Evolutionary conservation across 306 rosid genomes (phyloP).

Genomic region (Sophora flavescens): DNA sequence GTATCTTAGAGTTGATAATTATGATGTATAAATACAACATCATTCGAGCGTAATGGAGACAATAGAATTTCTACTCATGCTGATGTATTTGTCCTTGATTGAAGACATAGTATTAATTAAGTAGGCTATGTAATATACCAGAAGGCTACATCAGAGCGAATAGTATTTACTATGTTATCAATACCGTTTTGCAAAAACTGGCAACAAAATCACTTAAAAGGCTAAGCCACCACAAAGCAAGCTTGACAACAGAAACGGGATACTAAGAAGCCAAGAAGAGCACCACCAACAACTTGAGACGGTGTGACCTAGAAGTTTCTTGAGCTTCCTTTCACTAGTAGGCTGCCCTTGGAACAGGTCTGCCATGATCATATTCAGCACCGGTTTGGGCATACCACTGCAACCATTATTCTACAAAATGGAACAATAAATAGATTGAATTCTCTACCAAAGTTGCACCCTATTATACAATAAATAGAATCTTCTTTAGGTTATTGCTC

Average conservation of each 20-base stretch:
- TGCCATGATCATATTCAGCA: slow-evolving; percentile 83
- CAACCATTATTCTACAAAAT: too few species aligned
- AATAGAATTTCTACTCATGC: too few species aligned
- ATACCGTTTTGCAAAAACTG: slow-evolving; percentile 39
- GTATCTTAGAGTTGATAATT: too few species aligned
- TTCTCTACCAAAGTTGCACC: too few species aligned
- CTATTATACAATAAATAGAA: too few species aligned
- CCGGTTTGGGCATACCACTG: slow-evolving; percentile 38
- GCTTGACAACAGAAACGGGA: slow-evolving; percentile 79
- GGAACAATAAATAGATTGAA: too few species aligned
- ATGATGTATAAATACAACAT: too few species aligned
- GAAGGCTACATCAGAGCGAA: slow-evolving; percentile 29
- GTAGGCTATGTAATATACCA: neutral
- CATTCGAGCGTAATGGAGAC: too few species aligned
- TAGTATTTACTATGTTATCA: slow-evolving; percentile 16
- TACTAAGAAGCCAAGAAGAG: slow-evolving; percentile 74
- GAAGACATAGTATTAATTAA: slow-evolving; percentile 12
- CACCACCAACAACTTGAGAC: slow-evolving; percentile 89
- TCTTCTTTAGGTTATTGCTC: too few species aligned
- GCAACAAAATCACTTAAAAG: slow-evolving; percentile 27
- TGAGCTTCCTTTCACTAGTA: slow-evolving; percentile 84
- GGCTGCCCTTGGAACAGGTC: slow-evolving; percentile 93
- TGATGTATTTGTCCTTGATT: neutral
- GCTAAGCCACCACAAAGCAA: slow-evolving; percentile 50
- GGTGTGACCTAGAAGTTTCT: slow-evolving; percentile 94